These are phyloP conservation scores for Penicillium oxalicum DNA, from an alignment of 2,329 filamentous ascomycete genomes.

Conservation along the genomic window DNA sequence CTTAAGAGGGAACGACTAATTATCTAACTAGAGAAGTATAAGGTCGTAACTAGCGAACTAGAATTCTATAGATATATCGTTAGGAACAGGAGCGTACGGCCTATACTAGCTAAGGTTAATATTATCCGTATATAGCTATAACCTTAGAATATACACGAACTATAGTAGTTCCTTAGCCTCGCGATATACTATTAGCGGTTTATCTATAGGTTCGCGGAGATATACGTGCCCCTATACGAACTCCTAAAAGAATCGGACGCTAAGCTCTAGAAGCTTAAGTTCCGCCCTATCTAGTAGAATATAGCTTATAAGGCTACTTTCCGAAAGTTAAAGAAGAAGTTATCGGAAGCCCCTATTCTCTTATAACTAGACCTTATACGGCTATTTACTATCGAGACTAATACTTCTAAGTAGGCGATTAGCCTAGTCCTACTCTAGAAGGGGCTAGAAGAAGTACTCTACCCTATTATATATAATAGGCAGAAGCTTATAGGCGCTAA, in stretches of 20 bases:
- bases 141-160: too few relatives aligned
- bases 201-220: too few relatives aligned
- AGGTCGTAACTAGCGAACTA: too few relatives aligned
- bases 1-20: too few relatives aligned
- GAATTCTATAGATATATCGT: too few relatives aligned
- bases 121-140: too few relatives aligned
- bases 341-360: neutral
- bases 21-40: too few relatives aligned
- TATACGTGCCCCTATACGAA: too few relatives aligned
- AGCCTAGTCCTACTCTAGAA: neutral
- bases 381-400: neutral
- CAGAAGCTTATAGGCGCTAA: neutral
- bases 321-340: neutral
- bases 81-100: too few relatives aligned
- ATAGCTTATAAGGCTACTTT: neutral
- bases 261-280: neutral
- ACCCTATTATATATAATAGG: neutral
- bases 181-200: too few relatives aligned
- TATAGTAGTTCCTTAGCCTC: too few relatives aligned
- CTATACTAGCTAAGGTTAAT: too few relatives aligned
- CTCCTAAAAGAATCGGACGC: conserved; percentile 1
- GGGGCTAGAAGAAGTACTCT: neutral
- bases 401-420: neutral
- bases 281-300: neutral
- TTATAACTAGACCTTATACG: neutral